A percentile compares a stretch with the other conserved stretches of the same genome.
phyloP scores from a whole-genome alignment of 2,329 filamentous ascomycete species.

The Chaetomium strumarium region DNA sequence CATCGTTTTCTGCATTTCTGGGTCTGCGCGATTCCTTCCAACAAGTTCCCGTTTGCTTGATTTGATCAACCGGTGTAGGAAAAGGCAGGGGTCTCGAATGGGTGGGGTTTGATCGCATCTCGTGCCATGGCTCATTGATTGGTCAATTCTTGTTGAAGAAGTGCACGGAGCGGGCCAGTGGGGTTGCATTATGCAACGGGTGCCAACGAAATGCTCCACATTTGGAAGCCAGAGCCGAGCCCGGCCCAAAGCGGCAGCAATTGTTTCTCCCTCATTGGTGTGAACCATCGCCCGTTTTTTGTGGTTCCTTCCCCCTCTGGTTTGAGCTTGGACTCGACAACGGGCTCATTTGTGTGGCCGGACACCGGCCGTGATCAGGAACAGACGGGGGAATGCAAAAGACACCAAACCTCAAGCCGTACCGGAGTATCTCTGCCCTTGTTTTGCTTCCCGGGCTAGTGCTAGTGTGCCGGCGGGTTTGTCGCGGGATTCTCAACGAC shows the following conservation, averaged over 20 bases:
- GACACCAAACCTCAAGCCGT: neutral
- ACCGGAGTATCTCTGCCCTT: neutral
- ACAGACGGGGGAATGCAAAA: neutral
- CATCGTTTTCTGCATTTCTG: too few relatives aligned
- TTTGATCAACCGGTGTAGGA: neutral
- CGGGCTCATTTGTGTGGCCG: neutral
- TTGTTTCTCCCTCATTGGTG: neutral
- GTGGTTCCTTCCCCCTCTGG: neutral
- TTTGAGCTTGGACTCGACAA: neutral
- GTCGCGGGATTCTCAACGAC: neutral
- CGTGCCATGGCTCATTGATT: neutral
- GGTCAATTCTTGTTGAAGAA: neutral
- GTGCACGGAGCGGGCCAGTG: neutral
- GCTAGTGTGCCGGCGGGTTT: neutral
- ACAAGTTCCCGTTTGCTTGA: too few relatives aligned
- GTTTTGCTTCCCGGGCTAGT: neutral
- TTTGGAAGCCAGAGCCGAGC: neutral
- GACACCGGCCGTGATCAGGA: neutral
- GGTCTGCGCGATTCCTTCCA: too few relatives aligned
- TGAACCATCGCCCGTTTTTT: neutral
- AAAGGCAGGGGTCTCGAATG: neutral
- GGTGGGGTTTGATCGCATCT: neutral
- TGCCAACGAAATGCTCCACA: neutral
- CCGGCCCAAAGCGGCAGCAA: neutral
- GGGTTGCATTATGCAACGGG: conserved; percentile 4